Conservation (phyloP, 2,329 filamentous ascomycete species). For the Xenoacremonium recifei region DNA sequence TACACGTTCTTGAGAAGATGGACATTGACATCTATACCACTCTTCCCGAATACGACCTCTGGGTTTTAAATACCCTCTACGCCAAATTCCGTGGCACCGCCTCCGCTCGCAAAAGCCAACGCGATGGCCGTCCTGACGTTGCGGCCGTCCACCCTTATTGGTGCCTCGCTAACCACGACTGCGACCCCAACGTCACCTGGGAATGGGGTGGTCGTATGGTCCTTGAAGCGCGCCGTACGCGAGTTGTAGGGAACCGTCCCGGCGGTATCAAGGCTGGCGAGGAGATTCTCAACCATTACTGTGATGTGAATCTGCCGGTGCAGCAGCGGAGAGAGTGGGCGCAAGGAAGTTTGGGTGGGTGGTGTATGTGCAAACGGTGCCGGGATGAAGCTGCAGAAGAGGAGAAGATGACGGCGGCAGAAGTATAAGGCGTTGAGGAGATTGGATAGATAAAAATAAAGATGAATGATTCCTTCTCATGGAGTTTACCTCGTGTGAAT, state of each 20-base stretch:
- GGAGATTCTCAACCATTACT: conserved; percentile 93
- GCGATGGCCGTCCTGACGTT: conserved; percentile 82
- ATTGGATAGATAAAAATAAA: too few species aligned
- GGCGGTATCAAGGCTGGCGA: conserved; percentile 73
- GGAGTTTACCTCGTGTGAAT: too few species aligned
- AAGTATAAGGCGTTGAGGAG: conserved; percentile 7
- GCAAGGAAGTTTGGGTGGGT: conserved; percentile 79
- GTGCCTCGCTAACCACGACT: conserved; percentile 96
- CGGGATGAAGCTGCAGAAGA: conserved; percentile 59
- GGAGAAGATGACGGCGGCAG: conserved; percentile 2
- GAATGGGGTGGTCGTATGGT: conserved; percentile 83
- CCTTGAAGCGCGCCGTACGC: conserved; percentile 60
- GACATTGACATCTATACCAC: conserved; percentile 71
- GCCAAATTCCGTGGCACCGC: conserved; percentile 92
- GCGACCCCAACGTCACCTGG: conserved; percentile 92
- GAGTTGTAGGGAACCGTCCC: conserved; percentile 48
- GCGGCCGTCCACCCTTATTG: conserved; percentile 93
- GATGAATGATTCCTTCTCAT: too few species aligned
- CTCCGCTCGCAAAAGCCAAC: conserved; percentile 74
- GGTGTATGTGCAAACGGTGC: conserved; percentile 85
- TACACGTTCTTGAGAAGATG: conserved; percentile 82
- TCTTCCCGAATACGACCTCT: conserved; percentile 63
- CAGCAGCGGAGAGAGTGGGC: conserved; percentile 87
- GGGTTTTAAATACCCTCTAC: conserved; percentile 89
- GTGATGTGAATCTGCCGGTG: conserved; percentile 77